Percentiles rank a stretch among this genome's conserved stretches.
These are phyloP conservation scores for Leccinum subgranulosum DNA, from an alignment of 768 basidiomycete genomes.

Conservation along the genomic window DNA sequence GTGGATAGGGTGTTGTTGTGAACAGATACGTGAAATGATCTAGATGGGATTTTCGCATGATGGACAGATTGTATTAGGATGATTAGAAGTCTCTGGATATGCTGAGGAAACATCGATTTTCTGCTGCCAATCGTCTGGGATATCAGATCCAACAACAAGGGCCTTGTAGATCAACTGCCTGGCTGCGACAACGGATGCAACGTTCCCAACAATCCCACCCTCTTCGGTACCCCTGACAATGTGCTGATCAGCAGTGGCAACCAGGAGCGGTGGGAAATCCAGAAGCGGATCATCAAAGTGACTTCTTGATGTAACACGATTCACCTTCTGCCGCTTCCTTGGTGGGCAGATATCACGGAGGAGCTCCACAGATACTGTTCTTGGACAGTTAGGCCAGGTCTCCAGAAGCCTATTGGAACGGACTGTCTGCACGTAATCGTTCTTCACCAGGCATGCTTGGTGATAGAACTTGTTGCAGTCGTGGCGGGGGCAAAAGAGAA, in stretches of 20 bases:
- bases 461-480: constrained; percentile 49
- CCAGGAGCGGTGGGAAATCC: constrained; percentile 36
- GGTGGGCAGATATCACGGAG: neutral
- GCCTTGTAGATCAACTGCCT: constrained; percentile 43
- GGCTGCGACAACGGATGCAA: constrained; percentile 43
- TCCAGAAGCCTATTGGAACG: constrained; percentile 32
- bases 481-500: constrained; percentile 58
- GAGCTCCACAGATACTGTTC: neutral
- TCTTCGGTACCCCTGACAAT: constrained; percentile 44
- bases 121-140: constrained; percentile 44
- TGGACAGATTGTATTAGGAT: constrained; percentile 41
- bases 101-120: constrained; percentile 22
- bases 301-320: neutral
- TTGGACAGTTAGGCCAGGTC: constrained; percentile 37
- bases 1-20: neutral
- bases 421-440: constrained; percentile 21
- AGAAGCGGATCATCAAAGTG: constrained; percentile 3
- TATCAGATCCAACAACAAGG: constrained; percentile 22
- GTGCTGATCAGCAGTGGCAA: constrained; percentile 48
- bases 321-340: constrained; percentile 15
- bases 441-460: constrained; percentile 39
- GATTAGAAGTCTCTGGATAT: constrained; percentile 14
- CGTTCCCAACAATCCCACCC: constrained; percentile 52
- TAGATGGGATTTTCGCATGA: constrained; percentile 44
- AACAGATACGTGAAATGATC: constrained; percentile 1